Evolutionary conservation across 352 stramenopile genomes (phyloP), one percentile per base, ranked within the genome.

Genomic region (Globisporangium middletonii): DNA sequence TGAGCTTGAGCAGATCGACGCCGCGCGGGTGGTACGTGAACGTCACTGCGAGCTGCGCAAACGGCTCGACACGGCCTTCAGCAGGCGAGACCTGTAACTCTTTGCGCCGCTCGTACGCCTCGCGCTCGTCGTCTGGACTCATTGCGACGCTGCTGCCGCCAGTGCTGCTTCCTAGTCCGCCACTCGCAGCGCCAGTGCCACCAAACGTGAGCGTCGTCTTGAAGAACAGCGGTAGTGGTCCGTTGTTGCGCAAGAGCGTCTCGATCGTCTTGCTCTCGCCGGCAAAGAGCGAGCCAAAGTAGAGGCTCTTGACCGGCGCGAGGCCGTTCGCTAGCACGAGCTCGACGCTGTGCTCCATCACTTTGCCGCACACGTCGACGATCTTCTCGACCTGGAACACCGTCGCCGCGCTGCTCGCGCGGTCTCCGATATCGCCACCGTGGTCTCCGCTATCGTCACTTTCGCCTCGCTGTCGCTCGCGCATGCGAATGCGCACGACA

Each of bases 331-430:
- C 64, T 6, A 80, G 66, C 7, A 97, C 60, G 4, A 97, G 52
- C 60, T 97, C 87, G 0, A 97, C 73, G 7, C 68, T 92, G 59
- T 97, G 92, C 51, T 94, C 78, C 3, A 97, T 80, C 16, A 97
- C 65, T 16, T 45, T 79, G 1, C 83, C 88, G 12, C 63, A 74
- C 3, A 97, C 68, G 45, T 97, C 91, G 7, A 98, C 54, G 9
- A 95, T 62, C 53, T 83, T 87, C 53, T 92, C 77, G 6, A 63
- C 59, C 8, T 64, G 51, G 33, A 65, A 74, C 7, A 26, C 18
- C 2, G 43, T 76, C 26, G 15, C 23, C 15, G 38, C 49, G 4
- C 13, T 16, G 27, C 9, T 33, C 13, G 35, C 26, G 33, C 12
- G 33, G 33, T 38, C 33, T 8, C 33, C 33, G 7, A 0, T 11